These are phyloP conservation scores for Nephelium lappaceum DNA, from an alignment of 345 rosid species.

Conservation along the genomic window DNA sequence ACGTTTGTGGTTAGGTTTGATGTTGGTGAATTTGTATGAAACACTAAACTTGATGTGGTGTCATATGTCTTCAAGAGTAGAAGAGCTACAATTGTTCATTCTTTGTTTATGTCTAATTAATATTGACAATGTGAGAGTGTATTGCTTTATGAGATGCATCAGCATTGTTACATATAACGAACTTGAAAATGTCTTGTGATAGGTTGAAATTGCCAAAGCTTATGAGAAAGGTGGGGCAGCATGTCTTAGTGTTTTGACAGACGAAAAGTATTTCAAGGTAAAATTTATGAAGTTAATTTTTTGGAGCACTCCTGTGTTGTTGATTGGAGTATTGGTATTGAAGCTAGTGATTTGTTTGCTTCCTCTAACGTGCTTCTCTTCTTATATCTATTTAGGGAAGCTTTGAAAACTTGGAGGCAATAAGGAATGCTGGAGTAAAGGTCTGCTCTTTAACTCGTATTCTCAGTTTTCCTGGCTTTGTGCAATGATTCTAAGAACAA, in stretches of 20 bases:
- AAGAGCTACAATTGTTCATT: neutral
- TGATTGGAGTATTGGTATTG: neutral
- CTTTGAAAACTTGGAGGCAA: slow-evolving; percentile 82
- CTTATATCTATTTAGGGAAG: slow-evolving; percentile 66
- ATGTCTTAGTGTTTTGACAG: slow-evolving; percentile 93
- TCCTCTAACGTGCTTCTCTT: slow-evolving; percentile 19
- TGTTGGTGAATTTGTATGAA: neutral
- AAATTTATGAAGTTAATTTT: neutral
- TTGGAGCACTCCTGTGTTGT: slow-evolving; percentile 7
- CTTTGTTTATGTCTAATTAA: neutral
- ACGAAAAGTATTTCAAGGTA: slow-evolving; percentile 84
- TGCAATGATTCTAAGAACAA: slow-evolving; percentile 9
- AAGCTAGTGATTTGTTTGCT: slow-evolving; percentile 10
- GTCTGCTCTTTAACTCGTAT: slow-evolving; percentile 34
- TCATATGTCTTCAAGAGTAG: neutral
- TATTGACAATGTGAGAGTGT: too few species aligned
- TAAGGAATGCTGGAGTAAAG: slow-evolving; percentile 80
- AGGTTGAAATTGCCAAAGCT: slow-evolving; percentile 85
- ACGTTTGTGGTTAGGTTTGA: neutral
- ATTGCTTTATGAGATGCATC: neutral
- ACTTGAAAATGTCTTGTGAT: slow-evolving; percentile 12
- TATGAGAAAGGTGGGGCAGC: slow-evolving; percentile 97
- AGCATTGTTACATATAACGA: neutral
- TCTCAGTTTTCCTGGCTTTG: slow-evolving; percentile 8
- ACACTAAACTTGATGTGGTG: neutral